phyloP scores from a whole-genome alignment of 2,329 filamentous ascomycete genomes.

The Diaporthe amygdali region DNA sequence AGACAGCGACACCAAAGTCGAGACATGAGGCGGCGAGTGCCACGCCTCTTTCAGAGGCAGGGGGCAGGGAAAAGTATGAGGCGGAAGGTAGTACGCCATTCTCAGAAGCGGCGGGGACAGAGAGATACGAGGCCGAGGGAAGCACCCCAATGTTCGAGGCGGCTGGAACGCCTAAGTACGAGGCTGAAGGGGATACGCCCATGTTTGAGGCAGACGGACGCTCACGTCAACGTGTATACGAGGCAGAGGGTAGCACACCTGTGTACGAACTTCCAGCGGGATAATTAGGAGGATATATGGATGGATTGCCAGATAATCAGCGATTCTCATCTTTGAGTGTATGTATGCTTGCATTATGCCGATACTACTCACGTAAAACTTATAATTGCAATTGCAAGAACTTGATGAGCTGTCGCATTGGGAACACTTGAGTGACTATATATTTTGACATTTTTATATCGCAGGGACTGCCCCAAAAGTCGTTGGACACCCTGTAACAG shows the following conservation, averaged over 20 bases:
- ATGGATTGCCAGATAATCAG: not conserved
- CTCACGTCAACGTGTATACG: not conserved
- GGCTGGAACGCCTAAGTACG: not conserved
- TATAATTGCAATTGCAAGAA: not conserved
- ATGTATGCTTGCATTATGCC: not conserved
- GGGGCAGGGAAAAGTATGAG: not conserved
- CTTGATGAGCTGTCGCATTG: not conserved
- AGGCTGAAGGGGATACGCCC: not conserved
- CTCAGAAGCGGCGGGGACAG: not conserved
- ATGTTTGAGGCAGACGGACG: not conserved
- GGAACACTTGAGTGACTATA: too few relatives aligned
- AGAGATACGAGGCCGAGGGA: not conserved
- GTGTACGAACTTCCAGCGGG: not conserved
- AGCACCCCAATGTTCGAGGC: not conserved
- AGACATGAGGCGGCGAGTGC: not conserved
- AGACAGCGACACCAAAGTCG: not conserved
- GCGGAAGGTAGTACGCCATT: conserved; percentile 4
- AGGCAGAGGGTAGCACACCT: not conserved
- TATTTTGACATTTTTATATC: too few relatives aligned
- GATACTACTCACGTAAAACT: not conserved
- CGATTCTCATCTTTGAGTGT: not conserved
- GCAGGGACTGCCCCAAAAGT: too few relatives aligned
- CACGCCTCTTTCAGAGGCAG: not conserved
- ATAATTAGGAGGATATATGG: not conserved
- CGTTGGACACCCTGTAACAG: too few relatives aligned